Evolutionary conservation across 2,329 filamentous ascomycete genomes (phyloP), one percentile per base, ranked within the genome.

Genomic region (Capronia americana): DNA sequence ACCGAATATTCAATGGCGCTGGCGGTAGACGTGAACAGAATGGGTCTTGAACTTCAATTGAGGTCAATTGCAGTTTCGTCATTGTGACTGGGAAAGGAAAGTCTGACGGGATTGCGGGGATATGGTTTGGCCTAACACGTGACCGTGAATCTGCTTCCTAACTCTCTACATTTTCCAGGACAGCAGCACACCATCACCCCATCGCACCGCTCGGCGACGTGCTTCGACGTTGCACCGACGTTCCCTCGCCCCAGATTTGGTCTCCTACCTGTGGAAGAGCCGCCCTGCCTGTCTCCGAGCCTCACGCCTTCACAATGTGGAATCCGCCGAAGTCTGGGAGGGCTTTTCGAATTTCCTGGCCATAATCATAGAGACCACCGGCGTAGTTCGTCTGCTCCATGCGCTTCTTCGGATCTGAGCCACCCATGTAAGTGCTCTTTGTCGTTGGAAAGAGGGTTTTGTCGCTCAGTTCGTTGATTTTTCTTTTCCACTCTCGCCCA

Each of bases 361-460:
- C 50, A 61, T 74, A 74, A 20, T 61, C 54, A 46, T 55, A 59
- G 17, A 75, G 57, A 2, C 76, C 76, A 20, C 75, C 75, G n/a
- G 73, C 63, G 55, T 75, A 88, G 59, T 82, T 81, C 12, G 86
- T 75, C 2, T 81, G 81, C 75, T 88, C 85, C 17, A 79, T 78
- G 0, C 77, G 70, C 76, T 88, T 88, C 0, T 81, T 84, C 0
- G 86, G 85, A 2, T 87, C 78, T 48, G 79, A 86, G 0, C 80
- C 82, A 3, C 86, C 86, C 83, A 62, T 62, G 50, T 62, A 62
- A 81, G 67, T 72, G 61, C 61, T 64, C 50, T 58, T 66, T 11
- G 67, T 71, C 84, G 80, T 10, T 84, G 84, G 82, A 64, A 87
- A 79, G 11, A 75, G 60, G 2, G 46, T 86, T 76, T 11, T 77